Conservation (phyloP, 768 basidiomycete genomes). For the Tulasnella sp. region DNA sequence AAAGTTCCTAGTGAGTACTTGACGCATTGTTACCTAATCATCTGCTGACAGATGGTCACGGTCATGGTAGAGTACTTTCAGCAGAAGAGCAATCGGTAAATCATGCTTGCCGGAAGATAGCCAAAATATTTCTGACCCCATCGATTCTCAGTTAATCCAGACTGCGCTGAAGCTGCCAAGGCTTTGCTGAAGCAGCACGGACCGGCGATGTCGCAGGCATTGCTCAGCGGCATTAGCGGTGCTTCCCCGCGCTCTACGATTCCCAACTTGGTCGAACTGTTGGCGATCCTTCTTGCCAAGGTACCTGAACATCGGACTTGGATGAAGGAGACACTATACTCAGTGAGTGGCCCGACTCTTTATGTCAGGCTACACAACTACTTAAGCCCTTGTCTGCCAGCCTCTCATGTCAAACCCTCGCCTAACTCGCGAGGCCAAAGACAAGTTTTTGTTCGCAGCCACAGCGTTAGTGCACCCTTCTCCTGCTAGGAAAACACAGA, state of each 20-base stretch:
- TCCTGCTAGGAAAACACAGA: background rate
- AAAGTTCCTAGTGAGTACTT: slow-evolving; percentile 68
- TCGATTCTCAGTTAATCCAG: slow-evolving; percentile 33
- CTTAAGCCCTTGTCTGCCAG: slow-evolving; percentile 28
- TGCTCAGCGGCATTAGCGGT: slow-evolving; percentile 72
- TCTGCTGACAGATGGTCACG: background rate
- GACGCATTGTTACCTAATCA: background rate
- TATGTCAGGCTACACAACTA: background rate
- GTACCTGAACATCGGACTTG: slow-evolving; percentile 50
- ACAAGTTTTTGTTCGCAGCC: slow-evolving; percentile 62
- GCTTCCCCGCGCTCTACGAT: slow-evolving; percentile 73
- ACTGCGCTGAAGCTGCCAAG: slow-evolving; percentile 43
- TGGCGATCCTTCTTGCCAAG: slow-evolving; percentile 54
- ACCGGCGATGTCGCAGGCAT: slow-evolving; percentile 54
- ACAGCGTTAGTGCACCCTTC: slow-evolving; percentile 38
- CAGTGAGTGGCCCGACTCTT: slow-evolving; percentile 40
- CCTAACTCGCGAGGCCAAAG: slow-evolving; percentile 64
- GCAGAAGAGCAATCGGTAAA: background rate
- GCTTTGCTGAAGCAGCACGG: slow-evolving; percentile 41
- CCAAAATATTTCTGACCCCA: background rate
- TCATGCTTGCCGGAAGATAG: background rate
- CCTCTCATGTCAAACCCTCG: slow-evolving; percentile 62
- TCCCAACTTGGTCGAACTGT: slow-evolving; percentile 72
- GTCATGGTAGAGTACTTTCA: background rate
- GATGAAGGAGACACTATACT: slow-evolving; percentile 60